Percentiles rank a stretch among this genome's conserved stretches.
These are phyloP conservation scores for Blastobotrys raffinosifermentans DNA, from an alignment of 1,139 yeast species.

Conservation along the genomic window DNA sequence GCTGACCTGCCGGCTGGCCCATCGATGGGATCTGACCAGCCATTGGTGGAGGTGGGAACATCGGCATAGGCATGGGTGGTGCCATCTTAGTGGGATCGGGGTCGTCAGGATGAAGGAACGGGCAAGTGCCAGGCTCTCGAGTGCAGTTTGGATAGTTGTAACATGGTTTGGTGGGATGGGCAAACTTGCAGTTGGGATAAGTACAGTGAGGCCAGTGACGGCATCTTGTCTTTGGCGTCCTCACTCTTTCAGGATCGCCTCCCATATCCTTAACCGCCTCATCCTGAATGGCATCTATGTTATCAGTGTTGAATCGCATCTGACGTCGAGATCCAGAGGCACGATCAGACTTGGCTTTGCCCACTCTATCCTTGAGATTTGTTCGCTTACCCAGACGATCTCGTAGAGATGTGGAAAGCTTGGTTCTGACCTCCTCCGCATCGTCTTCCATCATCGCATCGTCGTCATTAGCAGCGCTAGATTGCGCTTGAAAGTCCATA, in stretches of 20 bases:
- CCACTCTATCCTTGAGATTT: background rate
- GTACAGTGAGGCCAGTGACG: constrained; percentile 72
- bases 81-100: constrained; percentile 35
- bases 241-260: background rate
- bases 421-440: no score
- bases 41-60: constrained; percentile 5
- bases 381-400: background rate
- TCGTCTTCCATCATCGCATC: no score
- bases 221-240: constrained; percentile 46
- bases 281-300: no score
- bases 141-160: constrained; percentile 72
- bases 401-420: background rate
- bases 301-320: background rate
- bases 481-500: no score
- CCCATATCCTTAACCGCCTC: no score
- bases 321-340: background rate
- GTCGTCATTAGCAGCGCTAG: no score
- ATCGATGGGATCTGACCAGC: constrained; percentile 6
- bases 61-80: background rate
- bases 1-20: constrained; percentile 1
- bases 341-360: background rate
- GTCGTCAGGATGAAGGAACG: constrained; percentile 78
- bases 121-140: constrained; percentile 69
- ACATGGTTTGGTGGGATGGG: constrained; percentile 77
- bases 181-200: constrained; percentile 56